Conservation (phyloP, 2,329 filamentous ascomycete genomes). For the Akanthomyces dipterigenus region DNA sequence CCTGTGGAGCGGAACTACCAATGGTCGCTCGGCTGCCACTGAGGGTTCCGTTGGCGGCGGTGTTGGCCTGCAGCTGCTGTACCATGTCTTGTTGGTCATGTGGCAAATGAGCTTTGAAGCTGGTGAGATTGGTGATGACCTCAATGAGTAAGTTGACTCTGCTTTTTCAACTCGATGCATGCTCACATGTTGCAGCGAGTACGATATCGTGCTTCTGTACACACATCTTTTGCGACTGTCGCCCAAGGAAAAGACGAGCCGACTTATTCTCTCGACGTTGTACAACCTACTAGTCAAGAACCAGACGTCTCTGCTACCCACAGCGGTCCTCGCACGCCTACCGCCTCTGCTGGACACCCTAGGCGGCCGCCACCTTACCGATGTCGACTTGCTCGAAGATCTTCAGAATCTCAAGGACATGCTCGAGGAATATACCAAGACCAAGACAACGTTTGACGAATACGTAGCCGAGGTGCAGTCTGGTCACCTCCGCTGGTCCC, state of each 20-base stretch:
- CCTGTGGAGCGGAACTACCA: slow-evolving; percentile 52
- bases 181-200: slow-evolving; percentile 56
- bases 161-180: not conserved
- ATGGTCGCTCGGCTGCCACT: slow-evolving; percentile 51
- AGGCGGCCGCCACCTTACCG: slow-evolving; percentile 53
- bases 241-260: slow-evolving; percentile 96
- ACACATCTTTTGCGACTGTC: slow-evolving; percentile 88
- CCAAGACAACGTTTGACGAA: slow-evolving; percentile 75
- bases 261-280: slow-evolving; percentile 81
- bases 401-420: slow-evolving; percentile 54
- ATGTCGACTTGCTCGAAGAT: slow-evolving; percentile 59
- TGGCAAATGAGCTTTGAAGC: slow-evolving; percentile 98
- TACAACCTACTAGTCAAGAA: slow-evolving; percentile 72
- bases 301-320: slow-evolving; percentile 68
- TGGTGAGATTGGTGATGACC: slow-evolving; percentile 60
- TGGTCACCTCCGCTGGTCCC: slow-evolving; percentile 87
- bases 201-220: slow-evolving; percentile 86
- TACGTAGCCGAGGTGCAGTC: slow-evolving; percentile 81
- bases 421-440: slow-evolving; percentile 61
- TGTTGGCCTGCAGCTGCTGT: slow-evolving; percentile 85
- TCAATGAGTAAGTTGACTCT: slow-evolving; percentile 68
- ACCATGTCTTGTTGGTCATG: slow-evolving; percentile 85
- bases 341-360: slow-evolving; percentile 61
- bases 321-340: slow-evolving; percentile 78
- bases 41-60: slow-evolving; percentile 65